Evolutionary conservation across 768 basidiomycete genomes (phyloP), one percentile per base, ranked within the genome.

Genomic region (Galerina sulciceps): DNA sequence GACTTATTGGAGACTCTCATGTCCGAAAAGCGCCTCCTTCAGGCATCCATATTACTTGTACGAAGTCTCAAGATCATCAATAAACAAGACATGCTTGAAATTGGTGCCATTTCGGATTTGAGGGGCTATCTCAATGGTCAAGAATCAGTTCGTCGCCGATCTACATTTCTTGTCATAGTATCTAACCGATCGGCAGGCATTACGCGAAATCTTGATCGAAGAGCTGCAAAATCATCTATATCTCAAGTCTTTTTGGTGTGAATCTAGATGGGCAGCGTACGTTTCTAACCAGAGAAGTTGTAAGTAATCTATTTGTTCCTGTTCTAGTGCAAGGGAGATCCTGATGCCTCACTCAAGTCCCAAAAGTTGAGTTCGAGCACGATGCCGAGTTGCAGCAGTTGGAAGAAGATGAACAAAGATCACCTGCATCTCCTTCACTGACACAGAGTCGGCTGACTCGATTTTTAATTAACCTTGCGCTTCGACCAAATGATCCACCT

Each of bases 161-260:
- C 58, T 4, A 26, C 38, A 38, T 4, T 48, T 47, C 18, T 47
- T 40, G 18, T 17, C 41, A 54, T 53, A 59, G 57, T 26, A 57
- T 49, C 57, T 35, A 49, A 22, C 46, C 22, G 34, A 18, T 17
- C 13, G 2, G 17, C 56, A 98, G 96, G 89, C 92, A 10, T 75
- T 99, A 43, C 83, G 91, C 45, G 97, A 99, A 63, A 97, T 99
- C 55, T 76, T 99, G 57, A 80, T 96, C 6, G 97, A 99, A 64
- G 97, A 99, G 68, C 81, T 99, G 11, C 96, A 99, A 69, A 93
- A 88, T 64, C 97, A 99, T 73, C 76, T 99, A n/a, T 99, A 97
- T 73, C 85, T 99, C 59, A 97, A 96, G 68, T 93, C 91, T 0
- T 96, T 94, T 71, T 97, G 95, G 87, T 95, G 93, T 69, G 96